Evolutionary conservation across 1,284 basidiomycete genomes (phyloP).

Genomic region (Ceratobasidium sp.): DNA sequence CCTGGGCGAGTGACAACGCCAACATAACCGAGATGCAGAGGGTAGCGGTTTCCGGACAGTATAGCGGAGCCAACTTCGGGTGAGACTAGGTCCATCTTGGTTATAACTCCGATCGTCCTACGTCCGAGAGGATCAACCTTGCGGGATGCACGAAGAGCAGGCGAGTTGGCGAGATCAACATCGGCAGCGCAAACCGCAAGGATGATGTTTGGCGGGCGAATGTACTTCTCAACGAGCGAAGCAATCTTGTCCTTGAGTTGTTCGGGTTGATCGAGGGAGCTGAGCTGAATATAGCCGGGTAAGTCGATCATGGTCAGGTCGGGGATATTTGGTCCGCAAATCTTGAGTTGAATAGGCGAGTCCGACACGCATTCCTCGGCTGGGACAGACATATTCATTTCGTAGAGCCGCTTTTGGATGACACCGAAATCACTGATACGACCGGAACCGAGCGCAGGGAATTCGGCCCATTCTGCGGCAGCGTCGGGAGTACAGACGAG

Average conservation of each 20-base stretch:
- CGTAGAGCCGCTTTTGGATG: conserved; percentile 92
- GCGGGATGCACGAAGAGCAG: conserved; percentile 90
- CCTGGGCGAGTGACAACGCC: conserved; percentile 90
- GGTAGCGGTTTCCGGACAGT: conserved; percentile 90
- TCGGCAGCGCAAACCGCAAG: conserved; percentile 98
- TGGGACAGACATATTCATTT: conserved; percentile 94
- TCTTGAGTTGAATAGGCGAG: conserved; percentile 94
- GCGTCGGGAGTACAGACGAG: conserved; percentile 87
- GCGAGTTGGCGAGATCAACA: conserved; percentile 98
- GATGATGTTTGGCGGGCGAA: conserved; percentile 96
- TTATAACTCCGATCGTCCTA: conserved; percentile 96
- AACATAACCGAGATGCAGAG: conserved; percentile 96
- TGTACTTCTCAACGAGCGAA: conserved; percentile 92
- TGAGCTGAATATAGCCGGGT: conserved; percentile 96
- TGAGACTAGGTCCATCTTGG: conserved; percentile 97
- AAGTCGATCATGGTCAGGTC: conserved; percentile 97
- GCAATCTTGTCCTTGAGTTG: conserved; percentile 93
- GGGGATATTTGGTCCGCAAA: conserved; percentile 94
- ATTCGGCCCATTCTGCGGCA: conserved; percentile 89
- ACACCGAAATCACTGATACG: conserved; percentile 88
- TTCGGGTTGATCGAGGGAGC: conserved; percentile 95
- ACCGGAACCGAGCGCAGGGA: conserved; percentile 86
- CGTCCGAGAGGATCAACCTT: conserved; percentile 96
- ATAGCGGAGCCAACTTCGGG: conserved; percentile 84
- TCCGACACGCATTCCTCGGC: conserved; percentile 89